These are phyloP conservation scores for Thelonectria discophora DNA, from an alignment of 2,329 filamentous ascomycete genomes.

Conservation along the genomic window DNA sequence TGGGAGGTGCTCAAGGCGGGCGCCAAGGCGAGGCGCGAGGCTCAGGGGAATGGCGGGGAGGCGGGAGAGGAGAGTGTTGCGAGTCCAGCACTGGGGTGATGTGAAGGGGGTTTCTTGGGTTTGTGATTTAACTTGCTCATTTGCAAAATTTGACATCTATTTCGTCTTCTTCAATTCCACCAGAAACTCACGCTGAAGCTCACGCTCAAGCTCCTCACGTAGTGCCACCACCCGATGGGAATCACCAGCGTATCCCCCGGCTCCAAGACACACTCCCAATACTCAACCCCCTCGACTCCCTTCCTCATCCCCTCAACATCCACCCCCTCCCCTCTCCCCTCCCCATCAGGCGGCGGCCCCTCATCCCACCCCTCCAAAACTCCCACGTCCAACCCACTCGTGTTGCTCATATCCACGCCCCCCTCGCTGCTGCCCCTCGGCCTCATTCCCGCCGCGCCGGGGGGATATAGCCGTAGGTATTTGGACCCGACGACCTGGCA, in stretches of 20 bases:
- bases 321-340: slow-evolving; percentile 28
- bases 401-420: slow-evolving; percentile 93
- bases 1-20: slow-evolving; percentile 70
- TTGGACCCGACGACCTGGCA: slow-evolving; percentile 90
- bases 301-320: slow-evolving; percentile 49
- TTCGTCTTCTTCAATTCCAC: slow-evolving; percentile 68
- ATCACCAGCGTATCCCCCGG: slow-evolving; percentile 90
- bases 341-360: too few relatives aligned
- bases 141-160: background rate
- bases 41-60: slow-evolving; percentile 48
- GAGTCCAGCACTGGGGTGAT: slow-evolving; percentile 27
- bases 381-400: slow-evolving; percentile 80
- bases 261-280: slow-evolving; percentile 79
- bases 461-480: slow-evolving; percentile 89
- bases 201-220: slow-evolving; percentile 83
- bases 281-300: slow-evolving; percentile 68
- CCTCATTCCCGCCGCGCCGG: slow-evolving; percentile 67
- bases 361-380: slow-evolving; percentile 70
- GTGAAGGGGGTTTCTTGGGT: slow-evolving; percentile 15
- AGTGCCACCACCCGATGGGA: slow-evolving; percentile 98
- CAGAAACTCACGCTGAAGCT: slow-evolving; percentile 98
- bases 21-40: slow-evolving; percentile 63
- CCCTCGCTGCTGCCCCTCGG: slow-evolving; percentile 68
- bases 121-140: slow-evolving; percentile 4
- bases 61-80: slow-evolving; percentile 47